These are phyloP conservation scores for Vigna nakashimae DNA, from an alignment of 306 rosid genomes.

Conservation along the genomic window DNA sequence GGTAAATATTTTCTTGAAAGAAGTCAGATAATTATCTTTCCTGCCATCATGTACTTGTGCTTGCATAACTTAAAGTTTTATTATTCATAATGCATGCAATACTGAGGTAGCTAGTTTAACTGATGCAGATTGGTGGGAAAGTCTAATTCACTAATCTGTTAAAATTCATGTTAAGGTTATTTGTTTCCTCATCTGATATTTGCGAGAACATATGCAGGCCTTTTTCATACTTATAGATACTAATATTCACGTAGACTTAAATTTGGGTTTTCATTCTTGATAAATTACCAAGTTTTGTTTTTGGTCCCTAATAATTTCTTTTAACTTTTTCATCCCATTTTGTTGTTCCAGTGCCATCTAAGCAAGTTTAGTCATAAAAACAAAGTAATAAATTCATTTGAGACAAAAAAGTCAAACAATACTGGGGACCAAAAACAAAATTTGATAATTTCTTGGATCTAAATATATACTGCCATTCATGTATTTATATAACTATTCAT, in stretches of 20 bases:
- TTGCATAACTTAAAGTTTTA: conserved; percentile 24
- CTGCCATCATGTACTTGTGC: conserved; percentile 28
- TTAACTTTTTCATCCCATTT: no score
- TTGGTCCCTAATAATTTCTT: no score
- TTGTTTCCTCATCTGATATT: background rate
- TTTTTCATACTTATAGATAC: conserved; percentile 4
- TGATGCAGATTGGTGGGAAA: conserved; percentile 11
- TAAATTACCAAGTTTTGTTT: no score
- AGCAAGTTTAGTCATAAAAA: no score
- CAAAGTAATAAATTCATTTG: no score
- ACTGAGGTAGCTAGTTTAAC: conserved; percentile 25
- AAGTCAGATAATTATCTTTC: background rate
- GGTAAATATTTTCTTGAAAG: conserved; percentile 53
- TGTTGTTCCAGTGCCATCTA: no score
- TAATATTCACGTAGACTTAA: background rate
- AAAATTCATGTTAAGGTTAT: background rate
- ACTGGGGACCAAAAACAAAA: no score
- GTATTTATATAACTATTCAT: background rate
- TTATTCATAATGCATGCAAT: conserved; percentile 34
- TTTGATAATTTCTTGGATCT: no score
- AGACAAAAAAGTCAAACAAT: no score
- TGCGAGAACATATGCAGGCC: background rate
- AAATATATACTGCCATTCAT: no score
- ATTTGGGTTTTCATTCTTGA: no score
- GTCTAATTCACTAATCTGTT: conserved; percentile 13